Evolutionary conservation across 306 rosid genomes (phyloP).

Genomic region (Glycine tomentella): DNA sequence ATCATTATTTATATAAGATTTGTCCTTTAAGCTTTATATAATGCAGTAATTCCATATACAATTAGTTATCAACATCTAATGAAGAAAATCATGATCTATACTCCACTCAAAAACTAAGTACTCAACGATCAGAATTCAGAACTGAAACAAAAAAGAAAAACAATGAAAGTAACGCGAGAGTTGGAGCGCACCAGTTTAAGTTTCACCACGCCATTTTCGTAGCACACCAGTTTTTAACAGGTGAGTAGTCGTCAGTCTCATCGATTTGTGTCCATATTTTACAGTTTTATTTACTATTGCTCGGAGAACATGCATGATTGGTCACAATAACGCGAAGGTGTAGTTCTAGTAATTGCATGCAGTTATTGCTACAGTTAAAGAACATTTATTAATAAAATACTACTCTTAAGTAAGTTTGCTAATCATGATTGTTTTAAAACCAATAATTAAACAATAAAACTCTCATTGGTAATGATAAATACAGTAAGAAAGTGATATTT

Average conservation of each 20-base stretch:
- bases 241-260: neutral
- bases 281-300: neutral
- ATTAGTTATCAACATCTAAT: too few relatives aligned
- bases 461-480: too few relatives aligned
- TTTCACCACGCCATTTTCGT: conserved; percentile 41
- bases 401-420: neutral
- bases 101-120: neutral
- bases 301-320: neutral
- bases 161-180: too few relatives aligned
- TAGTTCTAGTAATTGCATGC: neutral
- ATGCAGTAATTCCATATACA: too few relatives aligned
- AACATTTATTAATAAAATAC: too few relatives aligned
- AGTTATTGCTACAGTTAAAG: neutral
- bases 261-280: neutral
- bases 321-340: neutral
- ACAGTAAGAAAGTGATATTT: too few relatives aligned
- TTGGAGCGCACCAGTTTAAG: neutral
- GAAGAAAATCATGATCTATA: neutral
- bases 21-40: too few relatives aligned
- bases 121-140: neutral
- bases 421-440: neutral
- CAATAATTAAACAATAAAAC: neutral
- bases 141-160: neutral
- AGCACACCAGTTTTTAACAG: neutral
- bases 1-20: too few relatives aligned